phyloP scores from a whole-genome alignment of 331 rosid genomes.

The Quercus tomentella region DNA sequence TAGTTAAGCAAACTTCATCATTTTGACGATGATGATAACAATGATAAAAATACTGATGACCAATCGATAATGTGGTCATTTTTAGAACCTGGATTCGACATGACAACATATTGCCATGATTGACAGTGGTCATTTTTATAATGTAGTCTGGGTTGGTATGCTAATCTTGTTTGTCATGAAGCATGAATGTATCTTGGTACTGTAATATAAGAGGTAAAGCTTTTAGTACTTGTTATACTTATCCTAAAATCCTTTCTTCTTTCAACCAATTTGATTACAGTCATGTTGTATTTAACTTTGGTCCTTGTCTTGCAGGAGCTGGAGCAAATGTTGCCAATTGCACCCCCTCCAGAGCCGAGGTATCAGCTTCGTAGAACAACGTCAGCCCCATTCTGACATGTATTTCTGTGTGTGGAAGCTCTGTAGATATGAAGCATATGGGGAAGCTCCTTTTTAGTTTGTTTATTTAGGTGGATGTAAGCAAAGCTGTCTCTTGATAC shows the following conservation, averaged over 20 bases:
- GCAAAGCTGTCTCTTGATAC: neutral
- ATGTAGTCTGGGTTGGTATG: neutral
- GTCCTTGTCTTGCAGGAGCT: constrained; percentile 49
- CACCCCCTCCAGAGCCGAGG: constrained; percentile 75
- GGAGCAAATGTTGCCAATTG: constrained; percentile 49
- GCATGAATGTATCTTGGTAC: neutral
- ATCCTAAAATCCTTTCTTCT: neutral
- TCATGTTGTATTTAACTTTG: neutral
- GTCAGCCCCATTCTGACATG: constrained; percentile 59
- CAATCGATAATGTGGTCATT: no score
- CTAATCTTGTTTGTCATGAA: neutral
- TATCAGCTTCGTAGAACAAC: constrained; percentile 81
- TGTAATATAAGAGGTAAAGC: no score
- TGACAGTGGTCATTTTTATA: neutral
- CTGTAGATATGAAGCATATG: constrained; percentile 27
- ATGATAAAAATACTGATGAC: no score
- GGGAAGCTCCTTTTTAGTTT: constrained; percentile 11
- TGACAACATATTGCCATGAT: neutral
- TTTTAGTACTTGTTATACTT: no score
- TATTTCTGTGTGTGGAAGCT: constrained; percentile 17
- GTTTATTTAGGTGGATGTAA: constrained; percentile 5
- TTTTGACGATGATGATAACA: no score
- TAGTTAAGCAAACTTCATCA: no score
- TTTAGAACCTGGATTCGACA: neutral
- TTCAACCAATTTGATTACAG: neutral